Conservation (phyloP, 148 eudicot genomes). For the Pouteria glomerata region DNA sequence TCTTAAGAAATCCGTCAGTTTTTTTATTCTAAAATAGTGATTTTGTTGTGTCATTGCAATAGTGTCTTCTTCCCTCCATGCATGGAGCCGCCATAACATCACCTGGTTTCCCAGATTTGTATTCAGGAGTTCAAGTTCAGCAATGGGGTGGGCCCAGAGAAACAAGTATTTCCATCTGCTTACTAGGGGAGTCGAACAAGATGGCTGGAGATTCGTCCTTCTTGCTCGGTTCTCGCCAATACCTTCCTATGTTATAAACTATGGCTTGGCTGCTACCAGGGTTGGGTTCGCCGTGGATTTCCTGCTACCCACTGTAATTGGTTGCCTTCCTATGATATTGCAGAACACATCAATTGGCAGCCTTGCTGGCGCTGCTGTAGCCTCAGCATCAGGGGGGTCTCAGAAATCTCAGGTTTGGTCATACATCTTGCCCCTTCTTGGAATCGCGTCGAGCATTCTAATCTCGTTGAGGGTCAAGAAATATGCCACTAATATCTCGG, state of each 20-base stretch:
- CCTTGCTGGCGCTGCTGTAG: slow-evolving; percentile 86
- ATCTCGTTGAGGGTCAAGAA: slow-evolving; percentile 68
- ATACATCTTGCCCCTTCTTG: slow-evolving; percentile 70
- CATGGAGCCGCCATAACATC: background rate
- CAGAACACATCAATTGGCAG: slow-evolving; percentile 93
- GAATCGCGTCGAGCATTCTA: slow-evolving; percentile 63
- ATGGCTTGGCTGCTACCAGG: slow-evolving; percentile 75
- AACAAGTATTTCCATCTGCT: slow-evolving; percentile 70
- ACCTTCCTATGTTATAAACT: slow-evolving; percentile 82
- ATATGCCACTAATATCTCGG: slow-evolving; percentile 42
- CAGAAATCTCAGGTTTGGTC: slow-evolving; percentile 66
- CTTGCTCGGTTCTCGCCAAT: slow-evolving; percentile 91
- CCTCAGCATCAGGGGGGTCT: slow-evolving; percentile 67
- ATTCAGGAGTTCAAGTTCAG: slow-evolving; percentile 57
- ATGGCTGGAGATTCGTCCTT: slow-evolving; percentile 89
- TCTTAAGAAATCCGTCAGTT: background rate
- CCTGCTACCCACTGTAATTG: slow-evolving; percentile 70
- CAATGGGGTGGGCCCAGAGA: slow-evolving; percentile 50
- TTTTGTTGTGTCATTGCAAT: too few relatives aligned
- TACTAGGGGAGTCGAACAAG: slow-evolving; percentile 72
- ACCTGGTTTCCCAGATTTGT: slow-evolving; percentile 38
- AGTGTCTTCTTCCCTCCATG: background rate
- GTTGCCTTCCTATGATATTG: slow-evolving; percentile 89
- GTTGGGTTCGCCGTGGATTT: slow-evolving; percentile 65
- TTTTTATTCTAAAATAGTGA: background rate